Evolutionary conservation across 164 flowering plant species (phyloP).

Genomic region (Chimonanthus salicifolius): DNA sequence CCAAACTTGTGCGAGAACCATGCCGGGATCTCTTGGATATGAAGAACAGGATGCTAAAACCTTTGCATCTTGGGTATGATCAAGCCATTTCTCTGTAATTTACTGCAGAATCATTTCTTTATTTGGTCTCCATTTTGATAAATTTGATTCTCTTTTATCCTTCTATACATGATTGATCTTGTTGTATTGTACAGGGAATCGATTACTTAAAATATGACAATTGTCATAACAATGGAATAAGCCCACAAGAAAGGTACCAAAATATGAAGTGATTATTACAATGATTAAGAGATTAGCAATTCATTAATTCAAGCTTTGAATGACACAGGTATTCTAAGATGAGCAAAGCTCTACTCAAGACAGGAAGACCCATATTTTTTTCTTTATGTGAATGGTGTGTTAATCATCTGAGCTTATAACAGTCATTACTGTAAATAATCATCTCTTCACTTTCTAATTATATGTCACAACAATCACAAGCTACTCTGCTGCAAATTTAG

Average conservation of each 20-base stretch:
- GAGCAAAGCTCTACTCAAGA: slow-evolving; percentile 54
- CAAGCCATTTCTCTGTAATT: not conserved
- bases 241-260: slow-evolving; percentile 39
- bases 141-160: not conserved
- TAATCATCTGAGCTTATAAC: not conserved
- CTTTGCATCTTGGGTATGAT: slow-evolving; percentile 55
- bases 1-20: slow-evolving; percentile 46
- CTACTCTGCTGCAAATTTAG: slow-evolving; percentile 17
- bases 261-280: not conserved
- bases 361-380: slow-evolving; percentile 60
- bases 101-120: not conserved
- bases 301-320: not conserved
- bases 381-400: slow-evolving; percentile 79
- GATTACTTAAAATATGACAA: slow-evolving; percentile 72
- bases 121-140: not conserved
- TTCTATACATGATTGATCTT: not conserved
- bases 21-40: slow-evolving; percentile 69
- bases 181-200: slow-evolving; percentile 30
- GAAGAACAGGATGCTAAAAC: slow-evolving; percentile 71
- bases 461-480: not conserved
- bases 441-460: not conserved
- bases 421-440: not conserved
- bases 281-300: not conserved
- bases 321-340: slow-evolving; percentile 49
- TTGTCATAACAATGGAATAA: slow-evolving; percentile 30